These are phyloP conservation scores for Hebeloma cylindrosporum DNA, from an alignment of 768 basidiomycete species.

Conservation along the genomic window DNA sequence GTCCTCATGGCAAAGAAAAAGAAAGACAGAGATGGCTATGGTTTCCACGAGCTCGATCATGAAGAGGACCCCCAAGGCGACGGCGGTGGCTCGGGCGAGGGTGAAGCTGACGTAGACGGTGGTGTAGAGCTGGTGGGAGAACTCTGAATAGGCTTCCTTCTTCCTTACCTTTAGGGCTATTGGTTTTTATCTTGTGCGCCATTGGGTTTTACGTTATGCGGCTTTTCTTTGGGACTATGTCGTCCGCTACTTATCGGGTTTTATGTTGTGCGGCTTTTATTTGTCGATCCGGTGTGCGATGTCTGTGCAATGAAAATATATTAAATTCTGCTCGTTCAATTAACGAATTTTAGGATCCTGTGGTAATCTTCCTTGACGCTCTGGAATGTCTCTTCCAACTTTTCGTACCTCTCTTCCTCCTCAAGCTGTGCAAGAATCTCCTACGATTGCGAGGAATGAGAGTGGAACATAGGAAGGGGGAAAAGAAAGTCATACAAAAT, in stretches of 20 bases:
- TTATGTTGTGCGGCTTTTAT: too few species aligned
- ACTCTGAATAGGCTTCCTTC: conserved; percentile 10
- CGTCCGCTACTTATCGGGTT: too few species aligned
- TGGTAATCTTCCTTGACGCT: conserved; percentile 82
- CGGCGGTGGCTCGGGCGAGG: conserved; percentile 33
- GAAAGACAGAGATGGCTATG: conserved; percentile 35
- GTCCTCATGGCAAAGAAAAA: conserved; percentile 57
- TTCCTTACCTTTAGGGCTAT: not conserved
- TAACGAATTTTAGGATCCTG: conserved; percentile 66
- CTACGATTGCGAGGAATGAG: conserved; percentile 37
- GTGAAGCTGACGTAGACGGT: conserved; percentile 13
- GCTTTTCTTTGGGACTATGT: too few species aligned
- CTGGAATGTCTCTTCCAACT: conserved; percentile 91
- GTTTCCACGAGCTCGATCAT: conserved; percentile 21
- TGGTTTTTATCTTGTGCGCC: not conserved
- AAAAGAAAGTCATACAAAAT: conserved; percentile 64
- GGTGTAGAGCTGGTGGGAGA: conserved; percentile 17
- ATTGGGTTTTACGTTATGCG: conserved; percentile 1
- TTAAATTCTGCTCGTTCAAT: conserved; percentile 18
- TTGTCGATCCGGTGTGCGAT: too few species aligned
- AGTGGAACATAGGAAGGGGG: not conserved
- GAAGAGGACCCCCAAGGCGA: conserved; percentile 42
- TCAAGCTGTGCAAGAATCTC: conserved; percentile 88
- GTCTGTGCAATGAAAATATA: conserved; percentile 12
- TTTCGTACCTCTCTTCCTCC: conserved; percentile 81